Evolutionary conservation across 1,284 basidiomycete genomes (phyloP), one percentile per base, ranked within the genome.

Genomic region (Naganishia sp.): DNA sequence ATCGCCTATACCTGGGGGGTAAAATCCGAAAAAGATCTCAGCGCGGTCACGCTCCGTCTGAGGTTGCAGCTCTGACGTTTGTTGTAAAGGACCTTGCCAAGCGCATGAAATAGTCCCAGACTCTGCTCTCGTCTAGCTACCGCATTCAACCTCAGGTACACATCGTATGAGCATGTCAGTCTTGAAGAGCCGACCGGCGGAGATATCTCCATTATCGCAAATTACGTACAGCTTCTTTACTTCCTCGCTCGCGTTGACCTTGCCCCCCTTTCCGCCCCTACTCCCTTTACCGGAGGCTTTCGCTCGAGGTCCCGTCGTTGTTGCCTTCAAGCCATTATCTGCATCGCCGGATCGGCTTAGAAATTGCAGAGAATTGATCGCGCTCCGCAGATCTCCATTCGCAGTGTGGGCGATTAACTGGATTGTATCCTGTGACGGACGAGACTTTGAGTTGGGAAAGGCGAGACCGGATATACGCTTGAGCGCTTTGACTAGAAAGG

Each of bases 61-160:
- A 13, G 3, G 28, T 1, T 31, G 39, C 52, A 10, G 5, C n/a
- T 80, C 85, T 67, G 66, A 92, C 95, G 86, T 79, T 98, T 99
- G 78, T 96, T 98, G 77, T 95, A 99, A 57, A 99, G 79, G 2
- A 98, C 85, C 79, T 91, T 95, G 6, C 95, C 96, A 43, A 99
- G 81, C 7, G 97, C 82, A 80, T 98, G 96, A 74, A 98, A 99
- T 46, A 99, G 81, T 2, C 86, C 87, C 10, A 99, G 81, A 64
- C 88, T 90, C 71, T 92, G 88, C 72, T 98, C 95, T 56, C 92
- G 83, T 62, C 88, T 81, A 18, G 90, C 90, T 0, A 93, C 83
- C 2, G 85, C 84, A 74, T 91, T 88, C 70, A 93, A 71, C 18
- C 80, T 82, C 53, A 11, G 28, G 31, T 6, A 25, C 28, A n/a